These are phyloP conservation scores for Metschnikowia reukaufii DNA, from an alignment of 805 yeast genomes.

Conservation along the genomic window DNA sequence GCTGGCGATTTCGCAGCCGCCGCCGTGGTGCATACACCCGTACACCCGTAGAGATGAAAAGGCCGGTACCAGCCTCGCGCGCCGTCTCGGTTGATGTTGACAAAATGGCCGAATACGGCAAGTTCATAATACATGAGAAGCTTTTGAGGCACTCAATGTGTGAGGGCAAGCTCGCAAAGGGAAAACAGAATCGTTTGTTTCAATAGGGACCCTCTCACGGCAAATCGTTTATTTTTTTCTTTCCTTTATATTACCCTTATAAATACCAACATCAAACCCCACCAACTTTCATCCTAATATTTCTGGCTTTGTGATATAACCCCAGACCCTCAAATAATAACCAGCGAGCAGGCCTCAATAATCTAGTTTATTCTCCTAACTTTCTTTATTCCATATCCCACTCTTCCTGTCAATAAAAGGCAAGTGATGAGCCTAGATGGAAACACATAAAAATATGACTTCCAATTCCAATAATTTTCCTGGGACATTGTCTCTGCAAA, in stretches of 20 bases:
- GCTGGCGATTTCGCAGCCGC: background rate
- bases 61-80: background rate
- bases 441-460: background rate
- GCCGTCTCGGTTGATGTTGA: constrained; percentile 1
- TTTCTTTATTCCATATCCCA: background rate
- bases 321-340: background rate
- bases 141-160: background rate
- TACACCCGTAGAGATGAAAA: background rate
- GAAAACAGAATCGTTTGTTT: background rate
- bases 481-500: background rate
- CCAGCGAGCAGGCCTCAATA: constrained; percentile 3
- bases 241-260: background rate
- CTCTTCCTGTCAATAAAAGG: background rate
- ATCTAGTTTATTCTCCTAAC: background rate
- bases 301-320: background rate
- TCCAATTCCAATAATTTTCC: background rate
- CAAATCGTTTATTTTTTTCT: background rate
- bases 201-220: background rate
- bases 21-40: background rate
- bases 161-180: background rate
- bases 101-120: constrained; percentile 9
- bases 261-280: background rate
- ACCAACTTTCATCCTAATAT: background rate
- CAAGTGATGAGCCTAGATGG: background rate
- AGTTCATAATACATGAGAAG: constrained; percentile 3